These are phyloP conservation scores for Penicillium sp. DNA, from an alignment of 2,329 filamentous ascomycete species.

Conservation along the genomic window DNA sequence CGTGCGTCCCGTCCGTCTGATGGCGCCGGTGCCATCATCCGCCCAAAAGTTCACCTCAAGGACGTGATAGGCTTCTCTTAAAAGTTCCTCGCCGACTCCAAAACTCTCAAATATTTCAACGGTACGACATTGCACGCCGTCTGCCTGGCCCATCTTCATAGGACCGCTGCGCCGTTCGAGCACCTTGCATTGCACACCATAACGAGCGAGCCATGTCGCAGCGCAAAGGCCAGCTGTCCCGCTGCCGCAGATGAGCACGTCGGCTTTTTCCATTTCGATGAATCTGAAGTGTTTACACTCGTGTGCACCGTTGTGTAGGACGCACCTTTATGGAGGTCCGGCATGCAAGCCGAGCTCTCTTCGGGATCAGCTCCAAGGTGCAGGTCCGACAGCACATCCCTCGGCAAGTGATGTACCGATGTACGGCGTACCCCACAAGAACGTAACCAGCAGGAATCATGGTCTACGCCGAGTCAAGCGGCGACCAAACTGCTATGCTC, in stretches of 20 bases:
- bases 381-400: not conserved
- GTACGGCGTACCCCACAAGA: not conserved
- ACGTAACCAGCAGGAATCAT: not conserved
- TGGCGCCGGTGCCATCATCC: conserved; percentile 33
- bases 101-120: conserved; percentile 60
- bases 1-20: conserved; percentile 46
- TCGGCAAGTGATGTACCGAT: not conserved
- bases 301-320: not conserved
- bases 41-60: conserved; percentile 57
- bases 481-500: too few species aligned
- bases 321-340: conserved; percentile 10
- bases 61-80: conserved; percentile 55
- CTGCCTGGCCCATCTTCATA: conserved; percentile 57
- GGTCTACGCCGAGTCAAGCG: too few species aligned
- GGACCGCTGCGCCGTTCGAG: conserved; percentile 54
- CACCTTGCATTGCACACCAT: conserved; percentile 53
- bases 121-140: conserved; percentile 58
- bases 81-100: conserved; percentile 50
- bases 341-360: conserved; percentile 12
- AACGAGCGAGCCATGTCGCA: conserved; percentile 56
- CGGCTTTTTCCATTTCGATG: conserved; percentile 30
- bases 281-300: not conserved
- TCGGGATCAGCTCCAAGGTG: conserved; percentile 12
- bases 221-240: conserved; percentile 60
- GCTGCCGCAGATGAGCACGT: conserved; percentile 58